Conservation (phyloP, 2,329 filamentous ascomycete species). For the Fusarium piperis region DNA sequence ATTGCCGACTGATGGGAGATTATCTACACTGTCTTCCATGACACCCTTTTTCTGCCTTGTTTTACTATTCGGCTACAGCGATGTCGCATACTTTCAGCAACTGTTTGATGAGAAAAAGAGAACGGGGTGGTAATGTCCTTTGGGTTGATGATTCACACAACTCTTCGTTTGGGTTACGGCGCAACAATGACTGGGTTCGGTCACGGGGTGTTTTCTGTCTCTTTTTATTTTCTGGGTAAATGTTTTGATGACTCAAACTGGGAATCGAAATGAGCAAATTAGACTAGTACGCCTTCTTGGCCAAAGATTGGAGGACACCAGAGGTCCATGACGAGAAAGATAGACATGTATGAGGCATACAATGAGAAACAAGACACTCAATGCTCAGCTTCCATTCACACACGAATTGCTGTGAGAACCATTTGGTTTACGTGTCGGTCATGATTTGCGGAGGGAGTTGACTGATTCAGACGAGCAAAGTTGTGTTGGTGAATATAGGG, state of each 20-base stretch:
- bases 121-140: slow-evolving; percentile 20
- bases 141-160: slow-evolving; percentile 22
- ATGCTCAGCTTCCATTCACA: neutral
- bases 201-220: neutral
- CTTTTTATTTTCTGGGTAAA: neutral
- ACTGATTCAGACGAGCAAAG: neutral
- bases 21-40: neutral
- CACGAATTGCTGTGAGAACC: neutral
- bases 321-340: neutral
- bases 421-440: neutral
- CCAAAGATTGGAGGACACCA: neutral
- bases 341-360: slow-evolving; percentile 9
- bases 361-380: slow-evolving; percentile 10
- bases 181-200: slow-evolving; percentile 22
- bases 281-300: neutral
- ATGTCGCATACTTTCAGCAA: neutral
- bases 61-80: slow-evolving; percentile 15
- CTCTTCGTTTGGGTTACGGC: slow-evolving; percentile 19
- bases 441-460: neutral
- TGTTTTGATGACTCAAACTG: neutral
- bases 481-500: neutral
- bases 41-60: slow-evolving; percentile 9
- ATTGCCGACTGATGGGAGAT: slow-evolving; percentile 20
- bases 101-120: slow-evolving; percentile 1
- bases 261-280: neutral